Conservation (phyloP, 495 filamentous ascomycete species). For the Hypoxylon fuscum region DNA sequence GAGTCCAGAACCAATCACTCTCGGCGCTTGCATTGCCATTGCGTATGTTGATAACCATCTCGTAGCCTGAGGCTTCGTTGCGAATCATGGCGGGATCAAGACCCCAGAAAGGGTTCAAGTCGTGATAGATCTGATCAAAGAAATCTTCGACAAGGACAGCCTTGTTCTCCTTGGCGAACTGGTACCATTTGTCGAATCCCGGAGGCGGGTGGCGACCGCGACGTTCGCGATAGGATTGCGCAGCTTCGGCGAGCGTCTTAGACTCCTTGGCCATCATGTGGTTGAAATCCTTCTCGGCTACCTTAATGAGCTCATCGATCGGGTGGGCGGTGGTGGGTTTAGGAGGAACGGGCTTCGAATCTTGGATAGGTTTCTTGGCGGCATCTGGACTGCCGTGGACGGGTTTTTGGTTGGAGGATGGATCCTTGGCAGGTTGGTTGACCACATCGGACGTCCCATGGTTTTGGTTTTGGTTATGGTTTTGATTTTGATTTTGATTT, state of each 20-base stretch:
- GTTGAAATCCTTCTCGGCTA: conserved; percentile 53
- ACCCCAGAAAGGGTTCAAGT: conserved; percentile 77
- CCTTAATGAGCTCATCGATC: conserved; percentile 57
- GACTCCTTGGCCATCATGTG: conserved; percentile 51
- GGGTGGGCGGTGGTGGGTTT: conserved; percentile 47
- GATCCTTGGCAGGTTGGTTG: conserved; percentile 25
- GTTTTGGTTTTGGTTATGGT: no score
- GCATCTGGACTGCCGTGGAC: conserved; percentile 21
- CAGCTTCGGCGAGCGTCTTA: conserved; percentile 64
- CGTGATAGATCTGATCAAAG: conserved; percentile 76
- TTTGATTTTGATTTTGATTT: no score
- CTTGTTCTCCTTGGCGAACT: conserved; percentile 66
- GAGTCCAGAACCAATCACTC: conserved; percentile 69
- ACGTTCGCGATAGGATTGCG: conserved; percentile 66
- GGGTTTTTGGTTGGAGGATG: conserved; percentile 20
- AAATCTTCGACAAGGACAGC: conserved; percentile 74
- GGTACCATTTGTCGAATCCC: conserved; percentile 75
- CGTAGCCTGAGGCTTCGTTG: conserved; percentile 59
- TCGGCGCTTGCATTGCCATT: conserved; percentile 62
- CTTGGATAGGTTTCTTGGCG: conserved; percentile 15
- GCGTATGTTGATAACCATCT: conserved; percentile 68
- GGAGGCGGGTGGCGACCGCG: conserved; percentile 78
- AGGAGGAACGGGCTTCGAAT: conserved; percentile 25
- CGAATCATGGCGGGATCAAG: conserved; percentile 65
- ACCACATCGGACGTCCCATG: conserved; percentile 21